These are phyloP conservation scores for Auricularia sp. DNA, from an alignment of 768 basidiomycete species.

Conservation along the genomic window DNA sequence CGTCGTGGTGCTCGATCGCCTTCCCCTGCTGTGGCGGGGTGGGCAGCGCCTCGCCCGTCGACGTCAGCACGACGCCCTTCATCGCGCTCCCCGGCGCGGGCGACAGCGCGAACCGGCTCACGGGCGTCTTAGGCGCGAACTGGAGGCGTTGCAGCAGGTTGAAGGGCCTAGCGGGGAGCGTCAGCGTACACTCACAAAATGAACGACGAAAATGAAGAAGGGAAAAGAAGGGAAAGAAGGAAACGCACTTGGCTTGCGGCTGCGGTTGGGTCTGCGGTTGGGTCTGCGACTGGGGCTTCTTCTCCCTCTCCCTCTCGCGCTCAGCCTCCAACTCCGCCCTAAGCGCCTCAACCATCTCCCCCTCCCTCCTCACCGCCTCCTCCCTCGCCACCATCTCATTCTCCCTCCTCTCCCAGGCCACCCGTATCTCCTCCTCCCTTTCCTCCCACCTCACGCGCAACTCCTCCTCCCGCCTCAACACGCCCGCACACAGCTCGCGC, in stretches of 20 bases:
- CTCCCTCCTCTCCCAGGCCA: slow-evolving; percentile 46
- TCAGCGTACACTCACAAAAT: not conserved
- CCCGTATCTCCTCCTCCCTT: slow-evolving; percentile 61
- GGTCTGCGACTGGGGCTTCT: slow-evolving; percentile 39
- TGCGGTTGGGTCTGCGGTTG: slow-evolving; percentile 28
- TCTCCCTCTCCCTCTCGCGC: slow-evolving; percentile 17
- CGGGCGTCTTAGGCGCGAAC: not conserved
- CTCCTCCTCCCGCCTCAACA: slow-evolving; percentile 2
- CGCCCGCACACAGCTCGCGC: slow-evolving; percentile 2
- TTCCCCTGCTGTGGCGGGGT: slow-evolving; percentile 53
- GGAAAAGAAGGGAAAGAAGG: not conserved
- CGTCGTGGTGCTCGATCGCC: slow-evolving; percentile 9
- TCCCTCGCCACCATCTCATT: slow-evolving; percentile 36
- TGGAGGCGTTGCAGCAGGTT: not conserved
- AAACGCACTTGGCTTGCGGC: slow-evolving; percentile 40
- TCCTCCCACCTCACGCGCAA: slow-evolving; percentile 2
- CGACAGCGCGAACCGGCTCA: not conserved
- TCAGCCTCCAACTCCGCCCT: slow-evolving; percentile 29
- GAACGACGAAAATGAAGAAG: too few relatives aligned
- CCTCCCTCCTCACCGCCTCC: slow-evolving; percentile 29
- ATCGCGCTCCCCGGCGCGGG: slow-evolving; percentile 26
- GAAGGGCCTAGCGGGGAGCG: not conserved
- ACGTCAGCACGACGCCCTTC: slow-evolving; percentile 63
- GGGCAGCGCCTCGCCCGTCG: slow-evolving; percentile 61
- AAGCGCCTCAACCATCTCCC: slow-evolving; percentile 27